Conservation (phyloP, 257 asterid species). For the Ilex aquifolium region DNA sequence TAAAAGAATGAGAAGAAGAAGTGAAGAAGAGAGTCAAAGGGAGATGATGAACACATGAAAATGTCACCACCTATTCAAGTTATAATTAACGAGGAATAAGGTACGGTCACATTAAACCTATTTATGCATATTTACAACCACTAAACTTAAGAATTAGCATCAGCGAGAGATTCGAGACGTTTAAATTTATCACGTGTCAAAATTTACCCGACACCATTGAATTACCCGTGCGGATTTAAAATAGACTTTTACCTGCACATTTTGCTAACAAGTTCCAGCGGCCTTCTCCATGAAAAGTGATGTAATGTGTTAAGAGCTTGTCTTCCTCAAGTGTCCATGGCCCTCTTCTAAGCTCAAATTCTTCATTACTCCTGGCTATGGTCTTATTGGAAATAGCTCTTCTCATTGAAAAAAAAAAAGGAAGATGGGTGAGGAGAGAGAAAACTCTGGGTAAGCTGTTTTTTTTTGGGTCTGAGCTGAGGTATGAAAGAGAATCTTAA, state of each 20-base stretch:
- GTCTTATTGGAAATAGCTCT: conserved; percentile 5
- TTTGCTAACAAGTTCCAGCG: conserved; percentile 71
- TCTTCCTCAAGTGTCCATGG: conserved; percentile 95
- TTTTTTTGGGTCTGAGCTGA: conserved; percentile 3
- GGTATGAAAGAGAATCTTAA: conserved; percentile 19
- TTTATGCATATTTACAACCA: neutral
- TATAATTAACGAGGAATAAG: neutral
- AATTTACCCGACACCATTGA: neutral
- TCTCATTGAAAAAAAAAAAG: conserved; percentile 22
- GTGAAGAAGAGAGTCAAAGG: neutral
- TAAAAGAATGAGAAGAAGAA: neutral
- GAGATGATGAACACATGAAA: neutral
- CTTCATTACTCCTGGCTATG: conserved; percentile 24
- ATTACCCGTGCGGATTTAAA: neutral
- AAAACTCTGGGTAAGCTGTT: neutral
- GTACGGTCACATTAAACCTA: neutral
- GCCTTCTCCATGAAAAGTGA: conserved; percentile 68
- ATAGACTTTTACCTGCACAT: conserved; percentile 45
- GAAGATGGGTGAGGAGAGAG: neutral
- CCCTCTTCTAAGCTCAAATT: conserved; percentile 60
- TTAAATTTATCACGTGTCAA: no score
- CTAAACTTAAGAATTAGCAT: no score
- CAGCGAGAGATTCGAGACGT: no score
- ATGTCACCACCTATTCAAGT: neutral
- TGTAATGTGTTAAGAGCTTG: conserved; percentile 55